A percentile compares a stretch with the other conserved stretches of the same genome.
phyloP scores from a whole-genome alignment of 495 filamentous ascomycete species.

The Parachaetomium inaequale region DNA sequence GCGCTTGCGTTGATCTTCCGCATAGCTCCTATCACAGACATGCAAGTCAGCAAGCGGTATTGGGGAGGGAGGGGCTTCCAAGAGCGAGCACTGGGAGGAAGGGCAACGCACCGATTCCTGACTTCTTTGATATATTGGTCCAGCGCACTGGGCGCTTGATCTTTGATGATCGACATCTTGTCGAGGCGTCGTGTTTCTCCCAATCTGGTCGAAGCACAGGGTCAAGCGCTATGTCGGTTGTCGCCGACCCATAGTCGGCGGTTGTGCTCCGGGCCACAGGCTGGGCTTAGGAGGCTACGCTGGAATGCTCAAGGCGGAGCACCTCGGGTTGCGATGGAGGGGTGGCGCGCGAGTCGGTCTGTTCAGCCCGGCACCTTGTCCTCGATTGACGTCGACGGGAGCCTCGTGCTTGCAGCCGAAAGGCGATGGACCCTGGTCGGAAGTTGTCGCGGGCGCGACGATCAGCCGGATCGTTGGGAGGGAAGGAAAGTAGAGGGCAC shows the following conservation, averaged over 20 bases:
- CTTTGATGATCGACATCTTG: constrained; percentile 34
- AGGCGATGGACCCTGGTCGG: neutral
- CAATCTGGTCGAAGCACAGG: constrained; percentile 14
- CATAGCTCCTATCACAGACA: constrained; percentile 17
- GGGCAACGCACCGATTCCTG: constrained; percentile 28
- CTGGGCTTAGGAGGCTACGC: neutral
- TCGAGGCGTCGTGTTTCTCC: constrained; percentile 3
- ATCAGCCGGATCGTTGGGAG: neutral
- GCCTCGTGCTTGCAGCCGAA: neutral
- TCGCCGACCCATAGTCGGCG: constrained; percentile 34
- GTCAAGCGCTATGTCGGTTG: constrained; percentile 24
- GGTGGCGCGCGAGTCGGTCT: neutral
- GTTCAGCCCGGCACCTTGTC: neutral
- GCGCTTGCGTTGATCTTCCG: constrained; percentile 41
- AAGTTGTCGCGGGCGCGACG: neutral
- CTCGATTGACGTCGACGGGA: neutral
- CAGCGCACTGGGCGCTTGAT: constrained; percentile 31
- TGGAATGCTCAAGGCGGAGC: neutral
- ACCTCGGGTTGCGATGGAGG: neutral
- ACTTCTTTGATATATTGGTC: constrained; percentile 35
- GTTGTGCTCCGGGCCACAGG: constrained; percentile 1
- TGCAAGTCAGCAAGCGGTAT: constrained; percentile 12
- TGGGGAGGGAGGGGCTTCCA: neutral
- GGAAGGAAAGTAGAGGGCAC: neutral
- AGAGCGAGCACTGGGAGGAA: neutral